Percentiles rank a stretch among this genome's conserved stretches.
Conservation (phyloP, 1,139 yeast genomes). For the Suhomyces panamericanus region DNA sequence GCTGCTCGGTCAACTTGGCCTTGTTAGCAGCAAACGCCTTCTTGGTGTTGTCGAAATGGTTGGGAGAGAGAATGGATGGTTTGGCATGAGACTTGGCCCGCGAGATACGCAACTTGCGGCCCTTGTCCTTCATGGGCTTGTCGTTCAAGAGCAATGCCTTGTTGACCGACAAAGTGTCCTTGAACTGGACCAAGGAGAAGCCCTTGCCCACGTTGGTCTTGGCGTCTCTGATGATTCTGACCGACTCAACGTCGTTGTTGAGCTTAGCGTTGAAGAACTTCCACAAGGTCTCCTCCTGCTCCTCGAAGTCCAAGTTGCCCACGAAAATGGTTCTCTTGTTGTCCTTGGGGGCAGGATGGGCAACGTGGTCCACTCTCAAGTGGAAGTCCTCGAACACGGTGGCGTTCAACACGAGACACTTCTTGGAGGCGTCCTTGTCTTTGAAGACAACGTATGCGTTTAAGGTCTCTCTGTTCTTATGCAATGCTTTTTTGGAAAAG, state of each 20-base stretch:
- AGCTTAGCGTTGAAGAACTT: constrained; percentile 62
- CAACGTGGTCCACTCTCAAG: constrained; percentile 84
- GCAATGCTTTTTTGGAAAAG: constrained; percentile 76
- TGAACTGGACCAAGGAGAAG: constrained; percentile 92
- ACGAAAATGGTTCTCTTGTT: constrained; percentile 84
- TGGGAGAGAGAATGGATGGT: constrained; percentile 48
- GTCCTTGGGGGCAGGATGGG: constrained; percentile 88
- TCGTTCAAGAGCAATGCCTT: constrained; percentile 80
- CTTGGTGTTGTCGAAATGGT: constrained; percentile 42
- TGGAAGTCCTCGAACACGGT: constrained; percentile 69
- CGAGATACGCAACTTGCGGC: constrained; percentile 71
- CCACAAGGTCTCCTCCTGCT: constrained; percentile 88
- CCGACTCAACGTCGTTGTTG: constrained; percentile 78
- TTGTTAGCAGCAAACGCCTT: constrained; percentile 25
- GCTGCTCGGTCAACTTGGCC: constrained; percentile 52
- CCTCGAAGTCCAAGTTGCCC: constrained; percentile 93
- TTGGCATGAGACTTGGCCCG: constrained; percentile 66
- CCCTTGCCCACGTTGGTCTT: constrained; percentile 97
- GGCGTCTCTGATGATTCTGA: constrained; percentile 85
- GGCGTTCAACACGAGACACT: constrained; percentile 64
- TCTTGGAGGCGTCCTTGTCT: constrained; percentile 51
- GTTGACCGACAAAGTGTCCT: constrained; percentile 75
- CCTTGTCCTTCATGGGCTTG: constrained; percentile 53
- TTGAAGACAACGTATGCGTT: constrained; percentile 85
- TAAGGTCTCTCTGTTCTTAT: constrained; percentile 72